phyloP scores from a whole-genome alignment of 148 eudicot genomes.

The Selenicereus undatus region DNA sequence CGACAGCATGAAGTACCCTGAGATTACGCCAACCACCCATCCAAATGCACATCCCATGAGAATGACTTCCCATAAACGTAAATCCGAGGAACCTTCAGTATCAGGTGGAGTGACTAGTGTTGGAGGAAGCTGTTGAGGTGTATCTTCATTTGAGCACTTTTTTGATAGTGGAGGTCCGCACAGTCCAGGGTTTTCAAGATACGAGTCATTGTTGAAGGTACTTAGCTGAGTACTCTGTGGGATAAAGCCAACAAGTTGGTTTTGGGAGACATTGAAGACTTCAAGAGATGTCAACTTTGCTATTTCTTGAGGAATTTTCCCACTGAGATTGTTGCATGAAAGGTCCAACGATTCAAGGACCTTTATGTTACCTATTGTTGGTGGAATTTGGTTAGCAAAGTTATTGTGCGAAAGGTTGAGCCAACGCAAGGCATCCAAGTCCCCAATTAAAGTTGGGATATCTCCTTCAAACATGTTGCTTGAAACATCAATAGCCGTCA shows the following conservation, averaged over 20 bases:
- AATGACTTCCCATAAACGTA: too few relatives aligned
- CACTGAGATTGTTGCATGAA: slow-evolving; percentile 23
- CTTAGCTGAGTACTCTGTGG: slow-evolving; percentile 27
- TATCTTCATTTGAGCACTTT: too few relatives aligned
- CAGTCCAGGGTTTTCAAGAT: too few relatives aligned
- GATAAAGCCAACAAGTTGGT: slow-evolving; percentile 23
- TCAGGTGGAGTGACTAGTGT: too few relatives aligned
- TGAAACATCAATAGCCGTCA: slow-evolving; percentile 27
- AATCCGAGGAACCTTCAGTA: too few relatives aligned
- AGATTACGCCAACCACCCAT: too few relatives aligned
- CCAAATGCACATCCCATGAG: too few relatives aligned
- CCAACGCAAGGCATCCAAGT: slow-evolving; percentile 7
- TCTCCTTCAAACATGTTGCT: slow-evolving; percentile 23
- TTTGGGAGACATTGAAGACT: slow-evolving; percentile 26
- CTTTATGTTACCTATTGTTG: slow-evolving; percentile 10
- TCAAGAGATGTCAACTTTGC: slow-evolving; percentile 12
- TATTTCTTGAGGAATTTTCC: slow-evolving; percentile 24
- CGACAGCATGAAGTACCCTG: too few relatives aligned
- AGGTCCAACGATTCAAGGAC: slow-evolving; percentile 27
- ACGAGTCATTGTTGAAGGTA: slow-evolving; percentile 8
- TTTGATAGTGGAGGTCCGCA: too few relatives aligned
- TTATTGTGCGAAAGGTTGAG: slow-evolving; percentile 30
- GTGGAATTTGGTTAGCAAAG: slow-evolving; percentile 25
- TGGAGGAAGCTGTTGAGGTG: too few relatives aligned
- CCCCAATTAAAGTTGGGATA: slow-evolving; percentile 24